Conservation (phyloP, 306 rosid genomes). For the Lathyrus oleraceus region DNA sequence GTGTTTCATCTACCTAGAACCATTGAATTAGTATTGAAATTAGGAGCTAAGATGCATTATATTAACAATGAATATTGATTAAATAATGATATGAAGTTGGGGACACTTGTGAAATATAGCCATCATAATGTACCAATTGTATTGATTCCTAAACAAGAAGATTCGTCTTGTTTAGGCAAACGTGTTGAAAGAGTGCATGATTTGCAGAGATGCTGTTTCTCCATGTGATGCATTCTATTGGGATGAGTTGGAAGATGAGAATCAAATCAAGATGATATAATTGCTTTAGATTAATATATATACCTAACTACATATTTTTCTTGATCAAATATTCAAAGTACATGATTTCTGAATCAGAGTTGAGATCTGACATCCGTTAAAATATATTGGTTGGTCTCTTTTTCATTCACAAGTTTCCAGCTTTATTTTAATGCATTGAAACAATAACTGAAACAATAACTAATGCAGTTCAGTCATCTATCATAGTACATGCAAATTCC, state of each 20-base stretch:
- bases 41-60: slow-evolving; percentile 7
- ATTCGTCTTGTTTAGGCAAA: slow-evolving; percentile 22
- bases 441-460: background rate
- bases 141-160: slow-evolving; percentile 23
- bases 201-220: slow-evolving; percentile 3
- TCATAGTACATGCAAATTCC: too few relatives aligned
- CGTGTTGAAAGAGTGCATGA: slow-evolving; percentile 13
- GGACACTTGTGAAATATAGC: slow-evolving; percentile 14
- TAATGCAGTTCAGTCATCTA: background rate
- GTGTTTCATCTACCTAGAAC: slow-evolving; percentile 9
- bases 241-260: slow-evolving; percentile 13
- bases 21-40: background rate
- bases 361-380: too few relatives aligned
- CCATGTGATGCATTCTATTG: slow-evolving; percentile 20
- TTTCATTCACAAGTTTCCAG: slow-evolving; percentile 12
- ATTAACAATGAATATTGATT: background rate
- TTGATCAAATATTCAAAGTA: too few relatives aligned
- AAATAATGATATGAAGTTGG: background rate
- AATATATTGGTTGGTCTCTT: background rate
- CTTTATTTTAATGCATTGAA: background rate
- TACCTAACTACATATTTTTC: too few relatives aligned
- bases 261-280: slow-evolving; percentile 7
- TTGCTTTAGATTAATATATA: too few relatives aligned
- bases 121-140: background rate
- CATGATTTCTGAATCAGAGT: too few relatives aligned